Conservation (phyloP, 306 rosid genomes). For the Macrotyloma uniflorum region DNA sequence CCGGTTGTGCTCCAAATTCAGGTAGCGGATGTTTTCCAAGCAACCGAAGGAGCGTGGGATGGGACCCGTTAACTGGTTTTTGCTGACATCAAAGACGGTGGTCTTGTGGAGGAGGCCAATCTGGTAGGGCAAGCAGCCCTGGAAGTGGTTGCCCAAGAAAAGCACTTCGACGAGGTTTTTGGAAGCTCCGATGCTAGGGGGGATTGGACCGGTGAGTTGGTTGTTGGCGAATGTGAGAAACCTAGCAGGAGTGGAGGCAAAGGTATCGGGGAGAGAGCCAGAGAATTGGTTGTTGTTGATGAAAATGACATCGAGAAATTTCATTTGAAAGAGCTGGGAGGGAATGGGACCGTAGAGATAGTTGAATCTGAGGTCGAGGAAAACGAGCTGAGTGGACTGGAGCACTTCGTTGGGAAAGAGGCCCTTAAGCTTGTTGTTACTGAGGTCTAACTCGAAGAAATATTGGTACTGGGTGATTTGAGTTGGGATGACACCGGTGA, state of each 20-base stretch:
- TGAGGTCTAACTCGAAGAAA: conserved; percentile 71
- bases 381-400: conserved; percentile 36
- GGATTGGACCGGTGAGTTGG: conserved; percentile 59
- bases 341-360: conserved; percentile 40
- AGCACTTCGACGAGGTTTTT: conserved; percentile 59
- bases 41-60: conserved; percentile 68
- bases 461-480: not conserved
- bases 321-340: conserved; percentile 30
- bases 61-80: conserved; percentile 54
- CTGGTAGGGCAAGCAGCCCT: conserved; percentile 65
- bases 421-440: conserved; percentile 54
- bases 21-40: conserved; percentile 39
- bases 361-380: conserved; percentile 76
- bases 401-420: conserved; percentile 50
- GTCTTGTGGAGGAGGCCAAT: conserved; percentile 55
- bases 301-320: conserved; percentile 55
- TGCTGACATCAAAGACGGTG: conserved; percentile 57
- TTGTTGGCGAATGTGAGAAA: conserved; percentile 76
- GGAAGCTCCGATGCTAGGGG: conserved; percentile 54
- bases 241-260: conserved; percentile 56
- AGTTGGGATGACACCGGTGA: conserved; percentile 40
- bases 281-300: conserved; percentile 59
- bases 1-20: conserved; percentile 49
- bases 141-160: conserved; percentile 50
- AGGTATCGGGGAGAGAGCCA: conserved; percentile 41